These are phyloP conservation scores for Cyclocybe cylindracea DNA, from an alignment of 768 basidiomycete species.

Conservation along the genomic window DNA sequence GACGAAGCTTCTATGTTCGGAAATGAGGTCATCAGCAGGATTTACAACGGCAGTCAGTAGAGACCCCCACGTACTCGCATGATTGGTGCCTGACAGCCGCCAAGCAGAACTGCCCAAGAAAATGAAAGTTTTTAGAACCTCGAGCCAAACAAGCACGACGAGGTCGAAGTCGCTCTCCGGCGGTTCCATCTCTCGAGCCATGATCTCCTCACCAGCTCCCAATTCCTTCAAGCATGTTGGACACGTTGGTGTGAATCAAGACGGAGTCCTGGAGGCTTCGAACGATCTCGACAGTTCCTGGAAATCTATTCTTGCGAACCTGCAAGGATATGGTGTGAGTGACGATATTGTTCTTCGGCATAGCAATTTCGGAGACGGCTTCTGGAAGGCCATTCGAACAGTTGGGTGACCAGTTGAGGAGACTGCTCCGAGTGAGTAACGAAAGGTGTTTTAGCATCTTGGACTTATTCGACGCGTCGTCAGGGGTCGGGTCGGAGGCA, in stretches of 20 bases:
- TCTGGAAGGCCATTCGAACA: constrained; percentile 27
- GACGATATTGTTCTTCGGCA: constrained; percentile 26
- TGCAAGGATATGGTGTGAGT: constrained; percentile 30
- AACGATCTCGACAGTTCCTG: constrained; percentile 56
- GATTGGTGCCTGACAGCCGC: constrained; percentile 11
- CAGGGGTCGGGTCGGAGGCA: no score
- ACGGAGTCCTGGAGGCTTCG: constrained; percentile 53
- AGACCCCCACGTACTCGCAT: constrained; percentile 3
- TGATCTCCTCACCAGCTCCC: constrained; percentile 60
- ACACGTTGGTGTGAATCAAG: constrained; percentile 58
- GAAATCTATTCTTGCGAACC: constrained; percentile 41
- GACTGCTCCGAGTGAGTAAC: constrained; percentile 13
- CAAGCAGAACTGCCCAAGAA: constrained; percentile 22
- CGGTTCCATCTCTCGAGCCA: constrained; percentile 32
- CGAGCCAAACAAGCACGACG: constrained; percentile 38
- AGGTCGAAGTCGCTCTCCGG: constrained; percentile 22
- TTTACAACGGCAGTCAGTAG: constrained; percentile 26
- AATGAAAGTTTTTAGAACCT: constrained; percentile 5
- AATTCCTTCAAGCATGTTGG: constrained; percentile 68
- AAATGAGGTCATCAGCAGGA: constrained; percentile 35
- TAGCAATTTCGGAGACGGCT: constrained; percentile 31
- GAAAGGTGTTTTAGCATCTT: neutral
- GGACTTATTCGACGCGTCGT: neutral
- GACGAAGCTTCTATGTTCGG: constrained; percentile 44
- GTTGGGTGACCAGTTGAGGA: constrained; percentile 17